Base-by-base conservation (phyloP, 2,329 filamentous ascomycete genomes). In the Xylaria sp. region DNA sequence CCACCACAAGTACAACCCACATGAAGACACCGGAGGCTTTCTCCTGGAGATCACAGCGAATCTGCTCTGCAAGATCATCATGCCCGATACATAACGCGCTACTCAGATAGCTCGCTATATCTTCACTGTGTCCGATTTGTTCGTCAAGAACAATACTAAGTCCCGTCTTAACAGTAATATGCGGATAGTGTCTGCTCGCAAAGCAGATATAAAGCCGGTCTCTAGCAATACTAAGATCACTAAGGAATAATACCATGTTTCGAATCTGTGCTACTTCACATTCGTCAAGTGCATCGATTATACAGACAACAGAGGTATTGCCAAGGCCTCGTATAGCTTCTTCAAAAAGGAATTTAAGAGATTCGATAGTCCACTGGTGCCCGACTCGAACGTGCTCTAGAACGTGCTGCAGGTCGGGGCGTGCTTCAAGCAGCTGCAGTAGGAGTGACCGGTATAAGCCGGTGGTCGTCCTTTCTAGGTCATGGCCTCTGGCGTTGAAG, bases 381-480 rank as follows among this genome's bases (percentile, higher is more conserved):
- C 43, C 42, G 9, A 43, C 17, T 23, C n/a, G 33, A 23, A 55
- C 2, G 6, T 66, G 45, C 9, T 43, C 55, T 1, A 55, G 63
- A 0, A 78, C 63, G 0, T 61, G 15, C 46, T 76, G 75, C 0
- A 83, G 69, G 0, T 78, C 70, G 0, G 76, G 70, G 1, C 71
- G 63, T 0, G 70, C 65, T 0, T 74, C 37, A 0, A 87, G 69
- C 0, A 87, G 70, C 43, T 87, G 82, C 1, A 74, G 63, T 0
- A 87, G 58, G 0, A 87, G 59, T 0, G 82, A 82, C 1, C 83
- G 76, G 63, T 84, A 85, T 70, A 87, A 76, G 0, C 85, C 84
- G 0, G 70, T 19, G 0, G 77, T 75, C 0, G 82, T 78, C 58
- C 75, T 83, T 52, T 87, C 81, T 6, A 82, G 69, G 2, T 72